Evolutionary conservation across 2,329 filamentous ascomycete genomes (phyloP).

Genomic region (Ophiostoma sp.): DNA sequence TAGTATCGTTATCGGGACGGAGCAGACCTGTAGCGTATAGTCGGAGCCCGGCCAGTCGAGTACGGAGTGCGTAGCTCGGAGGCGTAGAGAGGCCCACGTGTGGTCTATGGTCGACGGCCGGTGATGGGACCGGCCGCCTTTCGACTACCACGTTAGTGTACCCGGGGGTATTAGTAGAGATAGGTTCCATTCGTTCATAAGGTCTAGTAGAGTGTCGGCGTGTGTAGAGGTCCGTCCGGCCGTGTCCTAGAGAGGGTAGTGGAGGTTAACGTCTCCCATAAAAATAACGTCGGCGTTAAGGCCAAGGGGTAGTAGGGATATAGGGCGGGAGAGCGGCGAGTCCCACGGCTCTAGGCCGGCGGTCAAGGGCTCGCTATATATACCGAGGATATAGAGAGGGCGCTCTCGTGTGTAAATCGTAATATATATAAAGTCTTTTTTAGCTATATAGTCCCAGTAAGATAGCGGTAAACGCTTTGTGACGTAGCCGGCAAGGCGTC

Average conservation of each 20-base stretch:
- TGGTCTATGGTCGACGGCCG: slow-evolving; percentile 5
- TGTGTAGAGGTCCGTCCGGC: not conserved
- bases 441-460: not conserved
- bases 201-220: not conserved
- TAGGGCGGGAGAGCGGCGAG: not conserved
- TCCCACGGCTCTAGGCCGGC: not conserved
- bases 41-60: no score
- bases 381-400: no score
- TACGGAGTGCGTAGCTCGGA: not conserved
- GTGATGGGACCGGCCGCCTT: not conserved
- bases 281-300: not conserved
- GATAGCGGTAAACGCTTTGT: not conserved
- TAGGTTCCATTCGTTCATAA: not conserved
- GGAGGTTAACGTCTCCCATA: no score
- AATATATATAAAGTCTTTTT: not conserved
- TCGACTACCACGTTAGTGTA: not conserved
- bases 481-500: no score
- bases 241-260: no score
- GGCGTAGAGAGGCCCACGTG: not conserved
- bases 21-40: not conserved
- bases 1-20: not conserved
- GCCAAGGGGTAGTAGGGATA: not conserved
- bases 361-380: no score
- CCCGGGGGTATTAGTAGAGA: not conserved
- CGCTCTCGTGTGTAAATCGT: no score